A percentile compares a stretch with the other conserved stretches of the same genome.
Evolutionary conservation across 1,139 yeast species (phyloP).

Genomic region (Taphrina confusa): DNA sequence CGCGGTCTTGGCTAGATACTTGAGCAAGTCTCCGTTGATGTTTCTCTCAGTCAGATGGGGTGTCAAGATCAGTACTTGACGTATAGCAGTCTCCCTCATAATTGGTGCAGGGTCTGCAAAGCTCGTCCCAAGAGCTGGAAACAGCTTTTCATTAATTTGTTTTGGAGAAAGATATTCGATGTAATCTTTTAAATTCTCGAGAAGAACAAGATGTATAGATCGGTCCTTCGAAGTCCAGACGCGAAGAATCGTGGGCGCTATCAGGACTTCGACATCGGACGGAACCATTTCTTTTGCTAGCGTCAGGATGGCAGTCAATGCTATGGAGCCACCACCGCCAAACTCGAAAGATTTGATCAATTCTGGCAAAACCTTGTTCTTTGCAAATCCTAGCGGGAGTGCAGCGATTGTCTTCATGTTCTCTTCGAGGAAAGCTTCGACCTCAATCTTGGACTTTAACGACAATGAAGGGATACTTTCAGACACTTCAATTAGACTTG

Average conservation of each 20-base stretch:
- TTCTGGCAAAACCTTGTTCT: slow-evolving; percentile 68
- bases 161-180: slow-evolving; percentile 55
- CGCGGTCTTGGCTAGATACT: slow-evolving; percentile 83
- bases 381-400: slow-evolving; percentile 64
- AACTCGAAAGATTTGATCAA: slow-evolving; percentile 52
- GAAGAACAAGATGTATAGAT: slow-evolving; percentile 67
- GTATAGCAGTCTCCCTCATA: slow-evolving; percentile 77
- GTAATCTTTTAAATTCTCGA: slow-evolving; percentile 63
- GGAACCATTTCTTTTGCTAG: slow-evolving; percentile 51
- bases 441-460: slow-evolving; percentile 55
- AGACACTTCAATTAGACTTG: slow-evolving; percentile 55
- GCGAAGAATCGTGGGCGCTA: slow-evolving; percentile 66
- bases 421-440: slow-evolving; percentile 54
- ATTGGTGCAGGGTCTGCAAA: slow-evolving; percentile 81
- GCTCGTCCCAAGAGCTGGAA: slow-evolving; percentile 67
- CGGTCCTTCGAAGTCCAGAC: slow-evolving; percentile 72
- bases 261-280: slow-evolving; percentile 51
- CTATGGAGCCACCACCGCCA: slow-evolving; percentile 41
- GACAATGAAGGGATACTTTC: slow-evolving; percentile 57
- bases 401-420: slow-evolving; percentile 47
- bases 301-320: slow-evolving; percentile 37
- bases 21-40: slow-evolving; percentile 78
- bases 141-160: slow-evolving; percentile 66
- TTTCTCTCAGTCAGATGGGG: slow-evolving; percentile 74
- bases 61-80: slow-evolving; percentile 64